Conservation (phyloP, 1,139 yeast genomes). For the Geotrichum restrictum region DNA sequence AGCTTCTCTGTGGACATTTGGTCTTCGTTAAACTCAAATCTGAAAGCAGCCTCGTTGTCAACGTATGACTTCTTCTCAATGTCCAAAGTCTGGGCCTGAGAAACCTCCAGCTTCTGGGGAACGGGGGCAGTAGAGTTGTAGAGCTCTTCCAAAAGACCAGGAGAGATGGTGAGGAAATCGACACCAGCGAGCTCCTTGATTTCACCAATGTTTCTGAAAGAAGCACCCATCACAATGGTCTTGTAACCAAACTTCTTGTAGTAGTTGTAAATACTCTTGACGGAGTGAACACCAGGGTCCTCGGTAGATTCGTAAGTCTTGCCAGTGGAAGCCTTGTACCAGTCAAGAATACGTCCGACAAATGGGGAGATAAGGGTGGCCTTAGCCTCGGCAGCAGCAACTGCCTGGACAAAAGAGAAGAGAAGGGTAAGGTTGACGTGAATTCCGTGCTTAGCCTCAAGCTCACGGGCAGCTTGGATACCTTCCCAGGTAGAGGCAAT, state of each 20-base stretch:
- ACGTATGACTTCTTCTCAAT: constrained; percentile 73
- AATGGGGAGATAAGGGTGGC: constrained; percentile 96
- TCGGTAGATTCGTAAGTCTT: constrained; percentile 70
- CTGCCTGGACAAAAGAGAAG: constrained; percentile 95
- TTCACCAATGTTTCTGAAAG: constrained; percentile 97
- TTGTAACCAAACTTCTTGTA: constrained; percentile 95
- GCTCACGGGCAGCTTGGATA: constrained; percentile 95
- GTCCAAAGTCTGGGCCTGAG: constrained; percentile 53
- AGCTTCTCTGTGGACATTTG: constrained; percentile 99
- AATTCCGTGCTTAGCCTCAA: constrained; percentile 83
- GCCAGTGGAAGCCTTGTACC: constrained; percentile 96
- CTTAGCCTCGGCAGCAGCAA: constrained; percentile 97
- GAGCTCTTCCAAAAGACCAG: constrained; percentile 86
- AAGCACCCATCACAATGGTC: constrained; percentile 99
- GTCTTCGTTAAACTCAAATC: constrained; percentile 89
- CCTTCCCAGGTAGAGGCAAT: constrained; percentile 99
- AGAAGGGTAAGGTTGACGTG: constrained; percentile 95
- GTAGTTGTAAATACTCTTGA: constrained; percentile 86
- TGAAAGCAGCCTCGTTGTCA: constrained; percentile 84
- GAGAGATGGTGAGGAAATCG: constrained; percentile 94
- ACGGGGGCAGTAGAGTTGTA: constrained; percentile 70
- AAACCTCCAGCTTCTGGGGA: constrained; percentile 73
- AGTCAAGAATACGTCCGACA: constrained; percentile 98
- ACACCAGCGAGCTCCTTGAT: constrained; percentile 96
- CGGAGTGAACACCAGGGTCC: constrained; percentile 97